Conservation (phyloP, 495 filamentous ascomycete genomes). For the Penicillium silybi region DNA sequence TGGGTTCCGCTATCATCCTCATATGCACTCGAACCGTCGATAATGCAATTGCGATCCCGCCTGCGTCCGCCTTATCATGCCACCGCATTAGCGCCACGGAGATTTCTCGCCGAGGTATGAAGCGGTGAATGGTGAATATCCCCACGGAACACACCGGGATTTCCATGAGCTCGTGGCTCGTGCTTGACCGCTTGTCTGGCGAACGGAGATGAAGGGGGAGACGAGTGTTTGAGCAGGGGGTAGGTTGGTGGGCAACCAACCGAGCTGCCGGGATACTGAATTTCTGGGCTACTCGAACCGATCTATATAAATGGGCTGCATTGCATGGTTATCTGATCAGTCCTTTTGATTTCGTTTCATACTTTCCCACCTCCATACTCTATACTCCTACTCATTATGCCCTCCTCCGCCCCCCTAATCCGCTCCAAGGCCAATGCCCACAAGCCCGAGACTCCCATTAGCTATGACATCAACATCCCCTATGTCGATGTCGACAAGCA, state of each 20-base stretch:
- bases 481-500: constrained; percentile 44
- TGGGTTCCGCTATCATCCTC: background rate
- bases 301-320: background rate
- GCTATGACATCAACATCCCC: constrained; percentile 56
- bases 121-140: background rate
- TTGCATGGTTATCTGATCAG: background rate
- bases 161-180: background rate
- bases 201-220: background rate
- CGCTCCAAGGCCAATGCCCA: constrained; percentile 31
- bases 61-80: constrained; percentile 20
- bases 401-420: constrained; percentile 34
- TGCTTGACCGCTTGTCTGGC: constrained; percentile 19
- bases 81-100: background rate
- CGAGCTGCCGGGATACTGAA: no score
- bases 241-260: no score
- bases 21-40: constrained; percentile 19
- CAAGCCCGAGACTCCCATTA: constrained; percentile 42
- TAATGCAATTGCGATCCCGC: constrained; percentile 25
- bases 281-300: background rate
- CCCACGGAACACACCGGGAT: constrained; percentile 11
- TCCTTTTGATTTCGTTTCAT: background rate
- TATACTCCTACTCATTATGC: constrained; percentile 19
- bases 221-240: background rate
- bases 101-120: background rate
- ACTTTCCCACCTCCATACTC: background rate